Percentiles rank a stretch among this genome's conserved stretches.
phyloP scores from a whole-genome alignment of 2,329 filamentous ascomycete genomes.

The Thyridium curvatum region DNA sequence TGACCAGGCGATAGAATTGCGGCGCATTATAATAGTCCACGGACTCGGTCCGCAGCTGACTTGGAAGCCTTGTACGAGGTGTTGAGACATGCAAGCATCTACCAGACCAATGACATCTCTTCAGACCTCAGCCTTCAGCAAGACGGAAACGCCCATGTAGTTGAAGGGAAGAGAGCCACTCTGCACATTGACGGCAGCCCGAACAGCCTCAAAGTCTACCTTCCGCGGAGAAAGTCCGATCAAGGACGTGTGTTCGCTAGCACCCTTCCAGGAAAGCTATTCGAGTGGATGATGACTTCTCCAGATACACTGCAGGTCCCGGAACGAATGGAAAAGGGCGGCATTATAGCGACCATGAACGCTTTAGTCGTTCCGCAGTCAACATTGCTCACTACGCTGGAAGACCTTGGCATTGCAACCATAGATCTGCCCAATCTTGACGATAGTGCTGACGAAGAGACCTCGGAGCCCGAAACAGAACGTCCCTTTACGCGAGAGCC shows the following conservation, averaged over 20 bases:
- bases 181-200: constrained; percentile 21
- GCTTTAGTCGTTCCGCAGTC: too few relatives aligned
- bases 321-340: constrained; percentile 1
- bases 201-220: constrained; percentile 17
- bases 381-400: too few relatives aligned
- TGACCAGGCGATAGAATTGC: constrained; percentile 15
- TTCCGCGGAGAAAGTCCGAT: constrained; percentile 17
- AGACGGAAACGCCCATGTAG: constrained; percentile 11
- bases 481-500: too few relatives aligned
- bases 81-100: constrained; percentile 13
- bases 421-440: too few relatives aligned
- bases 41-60: constrained; percentile 3
- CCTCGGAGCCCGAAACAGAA: too few relatives aligned
- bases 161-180: constrained; percentile 11
- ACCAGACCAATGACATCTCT: constrained; percentile 22
- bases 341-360: constrained; percentile 1
- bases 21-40: constrained; percentile 17
- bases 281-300: constrained; percentile 27
- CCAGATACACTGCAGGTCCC: constrained; percentile 6
- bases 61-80: constrained; percentile 13
- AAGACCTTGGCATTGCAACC: too few relatives aligned
- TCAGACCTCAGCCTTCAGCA: constrained; percentile 18
- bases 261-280: constrained; percentile 17
- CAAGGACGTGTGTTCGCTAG: constrained; percentile 21
- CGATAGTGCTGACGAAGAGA: too few relatives aligned